Base-by-base conservation (phyloP, 2,329 filamentous ascomycete genomes). In the Lithohypha guttulata region DNA sequence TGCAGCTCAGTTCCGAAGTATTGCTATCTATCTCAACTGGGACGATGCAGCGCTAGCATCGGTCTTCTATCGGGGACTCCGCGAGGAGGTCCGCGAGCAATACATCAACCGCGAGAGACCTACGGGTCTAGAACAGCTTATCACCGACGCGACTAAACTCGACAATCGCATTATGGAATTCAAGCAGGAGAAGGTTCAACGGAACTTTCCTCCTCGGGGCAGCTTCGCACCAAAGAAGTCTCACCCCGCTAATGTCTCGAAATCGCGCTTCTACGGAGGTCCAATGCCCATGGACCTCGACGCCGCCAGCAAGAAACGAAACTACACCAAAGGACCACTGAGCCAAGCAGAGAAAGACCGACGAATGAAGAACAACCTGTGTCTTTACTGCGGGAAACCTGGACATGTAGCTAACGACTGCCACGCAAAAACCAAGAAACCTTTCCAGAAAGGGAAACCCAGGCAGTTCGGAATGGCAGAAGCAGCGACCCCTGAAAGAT, bases 271-370 rank as follows among this genome's bases (percentile, higher is more conserved):
- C 11, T 22, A 35, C 17, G 11, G 18, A 5, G 11, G 19, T 6
- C 22, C 19, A 4, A 26, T 23, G 9, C 18, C 19, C 7, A 35
- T 35, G 25, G 33, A 35, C 17, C 33, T 35, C 18, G 33, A 35
- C 14, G 19, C 21, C 19, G 33, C 19, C 7, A 21, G 19, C 6
- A 35, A 14, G 10, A 25, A 15, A 25, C n/a, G 13, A 20, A 22
- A 15, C 22, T 28, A 31, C 26, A n/a, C 8, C 8, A 31, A 39
- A 38, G 25, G 22, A 25, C 15, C 8, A 31, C 26, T 31, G 6
- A 31, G 8, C 9, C 15, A 29, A 11, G 13, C 13, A 21, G 13
- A 23, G 22, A 14, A 15, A 32, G 15, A 18, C 22, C 4, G 22
- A 18, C 6, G 28, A 20, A 31, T 13, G 4, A 31, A 33, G 15